phyloP scores from a whole-genome alignment of 768 basidiomycete genomes.

The Suillus luteus region DNA sequence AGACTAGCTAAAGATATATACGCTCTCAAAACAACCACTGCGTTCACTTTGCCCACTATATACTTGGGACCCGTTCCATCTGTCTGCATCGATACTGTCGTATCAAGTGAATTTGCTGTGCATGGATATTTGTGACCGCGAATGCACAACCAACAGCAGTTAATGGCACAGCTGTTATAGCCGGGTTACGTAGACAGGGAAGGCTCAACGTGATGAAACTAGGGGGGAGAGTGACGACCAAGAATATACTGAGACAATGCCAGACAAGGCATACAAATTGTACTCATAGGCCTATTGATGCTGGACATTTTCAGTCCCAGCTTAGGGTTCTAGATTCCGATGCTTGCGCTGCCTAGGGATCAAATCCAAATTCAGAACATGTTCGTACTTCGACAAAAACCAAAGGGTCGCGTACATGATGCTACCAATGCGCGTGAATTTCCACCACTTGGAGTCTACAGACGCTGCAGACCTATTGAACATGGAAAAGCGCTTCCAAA shows the following conservation, averaged over 20 bases:
- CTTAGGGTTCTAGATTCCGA: neutral
- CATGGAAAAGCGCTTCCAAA: neutral
- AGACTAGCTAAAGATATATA: no score
- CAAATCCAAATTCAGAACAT: neutral
- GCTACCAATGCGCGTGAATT: neutral
- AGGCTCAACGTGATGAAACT: no score
- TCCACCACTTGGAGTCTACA: neutral
- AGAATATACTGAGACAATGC: neutral
- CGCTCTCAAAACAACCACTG: no score
- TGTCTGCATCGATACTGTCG: no score
- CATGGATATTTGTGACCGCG: no score
- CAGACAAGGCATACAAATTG: neutral
- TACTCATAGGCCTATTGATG: neutral
- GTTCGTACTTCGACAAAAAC: neutral
- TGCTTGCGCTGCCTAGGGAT: neutral
- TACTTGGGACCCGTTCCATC: no score
- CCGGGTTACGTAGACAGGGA: no score
- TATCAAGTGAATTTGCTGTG: no score
- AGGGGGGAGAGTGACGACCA: no score
- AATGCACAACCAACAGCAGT: no score
- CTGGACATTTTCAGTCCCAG: neutral
- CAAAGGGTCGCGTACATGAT: neutral
- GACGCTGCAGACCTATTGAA: neutral
- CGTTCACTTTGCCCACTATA: no score
- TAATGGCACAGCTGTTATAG: no score